Evolutionary conservation across 805 yeast species (phyloP), one percentile per base, ranked within the genome.

Genomic region (Nakazawaea holstii): DNA sequence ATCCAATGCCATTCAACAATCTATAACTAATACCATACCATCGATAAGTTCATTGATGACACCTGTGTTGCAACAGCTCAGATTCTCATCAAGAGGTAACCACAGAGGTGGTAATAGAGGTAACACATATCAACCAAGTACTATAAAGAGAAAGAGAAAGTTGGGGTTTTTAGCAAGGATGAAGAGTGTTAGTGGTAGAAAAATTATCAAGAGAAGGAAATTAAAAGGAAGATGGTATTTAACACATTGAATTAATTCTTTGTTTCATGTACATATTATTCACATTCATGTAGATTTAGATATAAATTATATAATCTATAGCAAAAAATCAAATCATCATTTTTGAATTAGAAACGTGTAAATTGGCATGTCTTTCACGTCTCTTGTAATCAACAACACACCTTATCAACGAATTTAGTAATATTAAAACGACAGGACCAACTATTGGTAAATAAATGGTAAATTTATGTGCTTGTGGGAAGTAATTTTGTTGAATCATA

Each of bases 191-290:
- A 75, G 79, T 33, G 97, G 97, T 7, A 78, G 92, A 55, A 87
- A 82, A 61, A 78, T 94, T 35, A 67, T 94, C 48, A 77, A 77
- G 46, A 77, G 92, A 62, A 79, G 98, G 67, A 82, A 70, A 58
- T 84, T 79, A 20, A 94, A 94, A 69, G 97, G 97, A 4, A 80
- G 98, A 68, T 91, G 97, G 97, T 90, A 80, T 61, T 68, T 94
- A 59, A 73, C 95, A 39, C 92, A 94, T 59, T 92, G 69, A 67
- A 8, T 6, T 2, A n/a, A 8, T 15, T 35, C 10, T 6, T 39
- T 14, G n/a, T 28, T 29, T n/a, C n/a, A 29, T 28, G 20, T 14
- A 39, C 8, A 28, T 27, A 7, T 24, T 28, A 28, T 3, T 28
- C 8, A 11, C 20, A 20, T 24, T 7, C 11, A 20, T 13, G 8